Evolutionary conservation across 371 early-diverging fungal genomes (phyloP).

Genomic region (Syncephalis plumigaleata): DNA sequence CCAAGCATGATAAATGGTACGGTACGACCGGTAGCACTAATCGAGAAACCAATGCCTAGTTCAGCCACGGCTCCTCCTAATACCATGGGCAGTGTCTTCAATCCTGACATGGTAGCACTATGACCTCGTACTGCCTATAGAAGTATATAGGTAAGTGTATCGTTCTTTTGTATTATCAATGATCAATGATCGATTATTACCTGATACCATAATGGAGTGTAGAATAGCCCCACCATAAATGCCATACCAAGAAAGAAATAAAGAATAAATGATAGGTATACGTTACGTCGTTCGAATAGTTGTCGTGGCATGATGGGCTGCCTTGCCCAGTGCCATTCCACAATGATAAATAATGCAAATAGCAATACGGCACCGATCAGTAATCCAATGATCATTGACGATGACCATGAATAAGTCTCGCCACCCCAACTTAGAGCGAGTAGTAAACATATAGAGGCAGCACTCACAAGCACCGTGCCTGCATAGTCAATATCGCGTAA

Average conservation of each 20-base stretch:
- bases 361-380: constrained; percentile 25
- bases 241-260: constrained; percentile 44
- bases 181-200: no score
- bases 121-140: constrained; percentile 4
- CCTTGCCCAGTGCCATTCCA: constrained; percentile 32
- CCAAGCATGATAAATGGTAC: constrained; percentile 22
- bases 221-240: constrained; percentile 48
- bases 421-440: constrained; percentile 56
- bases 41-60: constrained; percentile 8
- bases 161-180: no score
- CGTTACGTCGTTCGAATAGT: constrained; percentile 12
- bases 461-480: constrained; percentile 1
- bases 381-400: constrained; percentile 36
- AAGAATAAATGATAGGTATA: constrained; percentile 19
- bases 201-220: constrained; percentile 58
- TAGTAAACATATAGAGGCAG: constrained; percentile 29
- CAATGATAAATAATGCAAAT: constrained; percentile 24
- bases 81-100: constrained; percentile 8
- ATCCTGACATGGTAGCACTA: constrained; percentile 27
- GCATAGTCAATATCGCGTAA: constrained; percentile 17
- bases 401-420: constrained; percentile 41
- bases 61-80: constrained; percentile 10
- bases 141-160: constrained; percentile 4
- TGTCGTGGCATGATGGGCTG: constrained; percentile 37
- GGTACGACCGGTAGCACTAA: constrained; percentile 14